Conservation (phyloP, 1,284 basidiomycete genomes). For the Ustilago cynodontis region DNA sequence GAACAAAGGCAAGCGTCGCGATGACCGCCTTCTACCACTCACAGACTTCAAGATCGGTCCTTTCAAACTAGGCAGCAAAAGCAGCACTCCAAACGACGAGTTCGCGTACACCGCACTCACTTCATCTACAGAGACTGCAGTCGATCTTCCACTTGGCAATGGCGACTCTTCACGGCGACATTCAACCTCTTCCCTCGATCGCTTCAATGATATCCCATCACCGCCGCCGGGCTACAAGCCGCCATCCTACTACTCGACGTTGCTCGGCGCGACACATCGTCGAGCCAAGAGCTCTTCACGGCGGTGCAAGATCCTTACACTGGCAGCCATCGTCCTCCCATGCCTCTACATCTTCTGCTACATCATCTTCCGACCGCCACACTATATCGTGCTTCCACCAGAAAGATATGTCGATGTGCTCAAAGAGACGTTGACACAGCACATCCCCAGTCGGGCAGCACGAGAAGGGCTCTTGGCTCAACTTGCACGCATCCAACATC, state of each 20-base stretch:
- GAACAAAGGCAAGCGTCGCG: conserved; percentile 24
- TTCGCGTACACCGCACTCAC: conserved; percentile 39
- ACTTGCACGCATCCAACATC: conserved; percentile 33
- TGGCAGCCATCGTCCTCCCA: conserved; percentile 26
- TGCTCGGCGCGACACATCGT: conserved; percentile 29
- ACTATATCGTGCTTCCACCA: conserved; percentile 47
- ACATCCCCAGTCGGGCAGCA: conserved; percentile 34
- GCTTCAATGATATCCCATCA: conserved; percentile 13
- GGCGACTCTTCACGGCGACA: conserved; percentile 10
- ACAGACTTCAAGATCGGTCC: conserved; percentile 40
- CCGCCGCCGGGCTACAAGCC: conserved; percentile 46
- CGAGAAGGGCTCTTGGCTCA: conserved; percentile 33
- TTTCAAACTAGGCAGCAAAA: conserved; percentile 37
- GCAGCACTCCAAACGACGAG: conserved; percentile 37
- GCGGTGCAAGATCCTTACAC: conserved; percentile 29
- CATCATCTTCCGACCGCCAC: conserved; percentile 46
- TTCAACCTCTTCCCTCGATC: conserved; percentile 22
- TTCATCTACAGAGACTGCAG: conserved; percentile 28
- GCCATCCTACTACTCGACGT: conserved; percentile 37
- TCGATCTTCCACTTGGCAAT: conserved; percentile 21
- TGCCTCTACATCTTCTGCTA: conserved; percentile 38
- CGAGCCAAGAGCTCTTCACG: conserved; percentile 32
- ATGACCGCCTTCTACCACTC: conserved; percentile 21
- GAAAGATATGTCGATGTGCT: conserved; percentile 37
- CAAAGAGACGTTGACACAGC: conserved; percentile 32